These are phyloP conservation scores for Datura wrightii DNA, from an alignment of 257 asterid species.

Conservation along the genomic window DNA sequence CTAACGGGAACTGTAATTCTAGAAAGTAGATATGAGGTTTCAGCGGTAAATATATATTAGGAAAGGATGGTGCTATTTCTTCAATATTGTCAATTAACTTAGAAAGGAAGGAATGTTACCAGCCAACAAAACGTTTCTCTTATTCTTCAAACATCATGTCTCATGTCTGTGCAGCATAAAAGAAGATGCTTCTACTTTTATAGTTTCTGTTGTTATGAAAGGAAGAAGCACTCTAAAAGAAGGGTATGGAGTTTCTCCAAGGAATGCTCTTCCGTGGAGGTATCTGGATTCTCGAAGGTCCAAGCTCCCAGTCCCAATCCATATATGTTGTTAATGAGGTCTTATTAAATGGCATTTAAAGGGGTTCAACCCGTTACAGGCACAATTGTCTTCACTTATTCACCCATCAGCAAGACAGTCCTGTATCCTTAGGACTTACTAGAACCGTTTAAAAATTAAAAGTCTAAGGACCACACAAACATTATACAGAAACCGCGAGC, in stretches of 20 bases:
- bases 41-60: background rate
- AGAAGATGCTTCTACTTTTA: background rate
- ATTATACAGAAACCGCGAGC: background rate
- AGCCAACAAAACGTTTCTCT: conserved; percentile 10
- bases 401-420: conserved; percentile 22
- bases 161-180: conserved; percentile 13
- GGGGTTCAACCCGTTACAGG: background rate
- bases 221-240: background rate
- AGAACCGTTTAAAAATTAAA: background rate
- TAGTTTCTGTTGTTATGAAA: background rate
- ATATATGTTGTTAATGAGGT: background rate
- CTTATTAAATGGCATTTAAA: background rate
- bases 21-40: conserved; percentile 20
- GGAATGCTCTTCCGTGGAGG: background rate
- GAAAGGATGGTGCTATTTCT: conserved; percentile 2
- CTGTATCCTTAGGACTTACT: background rate
- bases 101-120: background rate
- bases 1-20: background rate
- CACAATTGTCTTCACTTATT: background rate
- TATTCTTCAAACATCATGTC: conserved; percentile 14
- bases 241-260: background rate
- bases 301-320: background rate
- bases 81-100: background rate
- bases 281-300: background rate
- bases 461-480: background rate